Evolutionary conservation across 202 grass and related monocot genomes (phyloP).

Genomic region (Saccharum hybrid): DNA sequence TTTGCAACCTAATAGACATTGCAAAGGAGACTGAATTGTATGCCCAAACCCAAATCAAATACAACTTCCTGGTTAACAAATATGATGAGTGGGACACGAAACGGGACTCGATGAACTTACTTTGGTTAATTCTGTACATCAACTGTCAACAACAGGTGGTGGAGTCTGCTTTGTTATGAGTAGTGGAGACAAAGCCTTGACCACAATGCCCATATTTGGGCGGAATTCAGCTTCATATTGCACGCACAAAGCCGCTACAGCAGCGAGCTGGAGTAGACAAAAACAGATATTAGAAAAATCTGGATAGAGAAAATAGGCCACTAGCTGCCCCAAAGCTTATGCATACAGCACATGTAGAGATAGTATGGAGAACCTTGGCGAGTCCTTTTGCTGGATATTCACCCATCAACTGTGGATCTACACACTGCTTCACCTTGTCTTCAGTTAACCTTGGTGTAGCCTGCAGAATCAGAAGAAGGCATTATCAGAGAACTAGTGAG

Average conservation of each 20-base stretch:
- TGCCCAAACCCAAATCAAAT: background rate
- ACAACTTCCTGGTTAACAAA: background rate
- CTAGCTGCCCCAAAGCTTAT: background rate
- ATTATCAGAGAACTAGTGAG: constrained; percentile 31
- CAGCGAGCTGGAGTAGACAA: constrained; percentile 62
- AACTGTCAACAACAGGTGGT: constrained; percentile 44
- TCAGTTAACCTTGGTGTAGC: constrained; percentile 77
- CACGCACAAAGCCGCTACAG: constrained; percentile 83
- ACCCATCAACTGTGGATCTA: constrained; percentile 83
- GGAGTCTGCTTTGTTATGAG: constrained; percentile 57
- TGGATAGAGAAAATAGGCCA: background rate
- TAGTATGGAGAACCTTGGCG: constrained; percentile 67
- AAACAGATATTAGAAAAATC: background rate
- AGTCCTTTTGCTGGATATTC: constrained; percentile 77
- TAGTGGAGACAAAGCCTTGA: constrained; percentile 79
- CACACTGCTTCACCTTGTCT: constrained; percentile 88
- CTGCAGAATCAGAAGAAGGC: constrained; percentile 48
- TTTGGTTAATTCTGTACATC: constrained; percentile 35
- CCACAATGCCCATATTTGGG: constrained; percentile 85
- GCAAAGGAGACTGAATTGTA: background rate
- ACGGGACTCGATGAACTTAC: background rate
- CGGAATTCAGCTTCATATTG: constrained; percentile 93
- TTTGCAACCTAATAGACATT: background rate
- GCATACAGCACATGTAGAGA: background rate
- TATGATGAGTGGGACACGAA: background rate